Evolutionary conservation across 805 yeast species (phyloP).

Genomic region (Pichia sporocuriosa): DNA sequence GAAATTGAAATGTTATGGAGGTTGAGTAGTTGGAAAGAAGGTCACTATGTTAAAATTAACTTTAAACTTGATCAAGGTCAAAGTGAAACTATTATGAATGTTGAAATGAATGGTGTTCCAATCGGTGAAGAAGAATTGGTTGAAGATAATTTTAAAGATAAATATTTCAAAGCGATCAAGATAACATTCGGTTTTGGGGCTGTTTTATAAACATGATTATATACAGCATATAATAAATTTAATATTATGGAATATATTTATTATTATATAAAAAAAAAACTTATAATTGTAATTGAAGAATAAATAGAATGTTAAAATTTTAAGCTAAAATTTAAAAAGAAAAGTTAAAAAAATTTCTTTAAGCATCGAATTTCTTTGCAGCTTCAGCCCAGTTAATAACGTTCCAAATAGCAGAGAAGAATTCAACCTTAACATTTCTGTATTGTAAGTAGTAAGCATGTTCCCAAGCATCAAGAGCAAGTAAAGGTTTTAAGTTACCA

Average conservation of each 20-base stretch:
- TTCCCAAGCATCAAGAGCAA: slow-evolving; percentile 95
- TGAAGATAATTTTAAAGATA: slow-evolving; percentile 76
- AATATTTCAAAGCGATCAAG: slow-evolving; percentile 85
- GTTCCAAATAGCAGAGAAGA: slow-evolving; percentile 91
- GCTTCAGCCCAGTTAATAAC: slow-evolving; percentile 94
- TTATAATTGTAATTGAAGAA: not conserved
- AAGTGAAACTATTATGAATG: slow-evolving; percentile 77
- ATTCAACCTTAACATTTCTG: slow-evolving; percentile 84
- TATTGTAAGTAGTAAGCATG: slow-evolving; percentile 93
- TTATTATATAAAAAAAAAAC: slow-evolving; percentile 1
- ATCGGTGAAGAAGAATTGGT: slow-evolving; percentile 92
- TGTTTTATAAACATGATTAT: slow-evolving; percentile 44
- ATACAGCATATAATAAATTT: not conserved
- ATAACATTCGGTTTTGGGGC: slow-evolving; percentile 93
- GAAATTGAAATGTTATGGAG: slow-evolving; percentile 78
- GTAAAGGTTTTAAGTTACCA: slow-evolving; percentile 62
- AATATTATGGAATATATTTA: not conserved
- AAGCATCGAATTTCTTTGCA: slow-evolving; percentile 54
- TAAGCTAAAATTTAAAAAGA: not conserved
- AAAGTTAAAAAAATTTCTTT: not conserved
- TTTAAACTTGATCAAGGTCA: slow-evolving; percentile 68
- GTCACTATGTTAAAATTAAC: slow-evolving; percentile 64
- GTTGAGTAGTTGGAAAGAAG: slow-evolving; percentile 80
- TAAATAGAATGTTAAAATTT: slow-evolving; percentile 1
- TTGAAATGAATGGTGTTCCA: slow-evolving; percentile 83